Evolutionary conservation across 495 filamentous ascomycete genomes (phyloP).

Genomic region (Schizothecium vesticola): DNA sequence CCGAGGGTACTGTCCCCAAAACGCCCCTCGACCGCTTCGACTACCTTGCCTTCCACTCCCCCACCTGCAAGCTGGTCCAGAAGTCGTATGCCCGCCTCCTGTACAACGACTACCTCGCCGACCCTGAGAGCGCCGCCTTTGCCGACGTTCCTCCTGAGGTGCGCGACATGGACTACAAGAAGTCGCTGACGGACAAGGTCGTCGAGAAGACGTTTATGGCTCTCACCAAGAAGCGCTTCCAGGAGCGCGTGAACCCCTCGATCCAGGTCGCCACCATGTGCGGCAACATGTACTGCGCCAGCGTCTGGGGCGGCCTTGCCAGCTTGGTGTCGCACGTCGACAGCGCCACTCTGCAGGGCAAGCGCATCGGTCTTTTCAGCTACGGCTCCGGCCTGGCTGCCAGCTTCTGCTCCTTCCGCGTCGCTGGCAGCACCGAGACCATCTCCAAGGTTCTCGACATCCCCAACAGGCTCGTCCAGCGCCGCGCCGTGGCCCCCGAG

Average conservation of each 20-base stretch:
- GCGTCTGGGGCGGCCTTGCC: constrained; percentile 81
- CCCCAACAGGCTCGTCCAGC: constrained; percentile 61
- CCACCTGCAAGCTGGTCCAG: constrained; percentile 94
- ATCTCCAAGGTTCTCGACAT: constrained; percentile 78
- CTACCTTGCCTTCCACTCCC: constrained; percentile 91
- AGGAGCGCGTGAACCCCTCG: constrained; percentile 75
- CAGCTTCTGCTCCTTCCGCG: constrained; percentile 82
- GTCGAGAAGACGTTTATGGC: constrained; percentile 95
- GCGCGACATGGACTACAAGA: constrained; percentile 74
- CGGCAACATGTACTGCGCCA: constrained; percentile 99
- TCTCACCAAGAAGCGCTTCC: constrained; percentile 92
- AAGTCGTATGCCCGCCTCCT: constrained; percentile 93
- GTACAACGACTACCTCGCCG: constrained; percentile 89
- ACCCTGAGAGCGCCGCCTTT: constrained; percentile 74
- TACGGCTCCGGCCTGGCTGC: constrained; percentile 91
- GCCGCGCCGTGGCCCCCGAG: constrained; percentile 71
- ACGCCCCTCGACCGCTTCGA: constrained; percentile 88
- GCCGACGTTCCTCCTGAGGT: constrained; percentile 82
- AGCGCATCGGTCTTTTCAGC: constrained; percentile 87
- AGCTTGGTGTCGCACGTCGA: constrained; percentile 69
- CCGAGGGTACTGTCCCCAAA: constrained; percentile 48
- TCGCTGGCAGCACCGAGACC: constrained; percentile 68
- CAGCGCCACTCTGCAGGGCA: constrained; percentile 64
- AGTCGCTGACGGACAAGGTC: constrained; percentile 83
- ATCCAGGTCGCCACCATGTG: constrained; percentile 88